These are phyloP conservation scores for Neckera pumila DNA, from an alignment of 225 moss, liverwort and hornwort species.

Conservation along the genomic window DNA sequence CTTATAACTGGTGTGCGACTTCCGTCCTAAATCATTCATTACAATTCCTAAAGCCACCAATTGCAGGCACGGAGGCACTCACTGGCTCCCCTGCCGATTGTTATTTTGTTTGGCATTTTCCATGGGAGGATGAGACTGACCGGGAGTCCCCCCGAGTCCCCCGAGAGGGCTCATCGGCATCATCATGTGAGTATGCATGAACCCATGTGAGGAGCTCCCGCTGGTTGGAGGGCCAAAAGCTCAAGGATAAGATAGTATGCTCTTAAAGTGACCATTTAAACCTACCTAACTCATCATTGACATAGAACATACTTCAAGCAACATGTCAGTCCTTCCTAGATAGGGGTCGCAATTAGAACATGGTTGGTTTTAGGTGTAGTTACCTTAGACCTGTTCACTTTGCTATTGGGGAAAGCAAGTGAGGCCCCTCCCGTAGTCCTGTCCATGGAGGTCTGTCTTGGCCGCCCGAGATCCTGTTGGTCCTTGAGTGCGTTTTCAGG, in stretches of 20 bases:
- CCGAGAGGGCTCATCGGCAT: background rate
- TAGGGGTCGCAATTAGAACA: too few species aligned
- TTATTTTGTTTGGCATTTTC: background rate
- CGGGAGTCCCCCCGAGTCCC: background rate
- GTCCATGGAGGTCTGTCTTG: background rate
- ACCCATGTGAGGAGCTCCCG: background rate
- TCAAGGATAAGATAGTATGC: too few species aligned
- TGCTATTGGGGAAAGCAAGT: background rate
- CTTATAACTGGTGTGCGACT: background rate
- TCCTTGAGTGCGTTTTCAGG: background rate
- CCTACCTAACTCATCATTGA: too few species aligned
- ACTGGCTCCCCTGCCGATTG: too few species aligned
- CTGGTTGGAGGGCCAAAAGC: background rate
- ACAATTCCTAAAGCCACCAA: background rate
- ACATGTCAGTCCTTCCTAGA: too few species aligned
- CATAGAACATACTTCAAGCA: too few species aligned
- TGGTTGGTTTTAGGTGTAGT: too few species aligned
- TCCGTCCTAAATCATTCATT: background rate
- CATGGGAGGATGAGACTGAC: background rate
- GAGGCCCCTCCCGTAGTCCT: too few species aligned
- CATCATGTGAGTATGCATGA: background rate
- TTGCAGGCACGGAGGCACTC: background rate
- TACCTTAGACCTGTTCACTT: background rate
- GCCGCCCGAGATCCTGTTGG: background rate
- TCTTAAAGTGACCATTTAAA: too few species aligned